These are phyloP conservation scores for Trichosanthes cucumerina DNA, from an alignment of 306 rosid genomes.

Conservation along the genomic window DNA sequence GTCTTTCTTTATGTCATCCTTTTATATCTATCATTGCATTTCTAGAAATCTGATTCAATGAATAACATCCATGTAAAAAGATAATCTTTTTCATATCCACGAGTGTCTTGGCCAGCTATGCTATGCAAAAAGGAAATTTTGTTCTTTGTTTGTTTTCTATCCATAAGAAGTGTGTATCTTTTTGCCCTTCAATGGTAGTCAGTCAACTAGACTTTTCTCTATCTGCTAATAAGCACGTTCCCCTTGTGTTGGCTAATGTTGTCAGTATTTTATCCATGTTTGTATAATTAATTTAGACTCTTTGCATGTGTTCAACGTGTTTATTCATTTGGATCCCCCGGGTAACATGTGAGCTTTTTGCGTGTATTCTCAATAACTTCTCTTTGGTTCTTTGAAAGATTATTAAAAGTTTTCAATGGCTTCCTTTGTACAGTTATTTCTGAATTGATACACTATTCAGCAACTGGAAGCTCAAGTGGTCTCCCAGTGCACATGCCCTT, in stretches of 20 bases:
- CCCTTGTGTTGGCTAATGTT: background rate
- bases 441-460: slow-evolving; percentile 89
- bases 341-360: background rate
- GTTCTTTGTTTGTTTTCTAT: background rate
- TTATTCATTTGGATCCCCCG: background rate
- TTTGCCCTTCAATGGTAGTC: background rate
- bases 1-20: background rate
- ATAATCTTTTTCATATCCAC: too few species aligned
- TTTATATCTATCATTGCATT: background rate
- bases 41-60: background rate
- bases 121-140: too few species aligned
- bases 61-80: background rate
- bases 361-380: background rate
- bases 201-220: background rate
- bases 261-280: background rate
- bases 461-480: slow-evolving; percentile 58
- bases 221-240: background rate
- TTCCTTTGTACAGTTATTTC: slow-evolving; percentile 68
- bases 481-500: slow-evolving; percentile 73
- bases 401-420: background rate
- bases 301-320: background rate
- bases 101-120: too few species aligned
- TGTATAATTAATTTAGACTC: background rate
- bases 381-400: background rate
- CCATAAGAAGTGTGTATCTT: background rate